Evolutionary conservation across 2,329 filamentous ascomycete genomes (phyloP).

Genomic region (Pseudogymnoascus sp.): DNA sequence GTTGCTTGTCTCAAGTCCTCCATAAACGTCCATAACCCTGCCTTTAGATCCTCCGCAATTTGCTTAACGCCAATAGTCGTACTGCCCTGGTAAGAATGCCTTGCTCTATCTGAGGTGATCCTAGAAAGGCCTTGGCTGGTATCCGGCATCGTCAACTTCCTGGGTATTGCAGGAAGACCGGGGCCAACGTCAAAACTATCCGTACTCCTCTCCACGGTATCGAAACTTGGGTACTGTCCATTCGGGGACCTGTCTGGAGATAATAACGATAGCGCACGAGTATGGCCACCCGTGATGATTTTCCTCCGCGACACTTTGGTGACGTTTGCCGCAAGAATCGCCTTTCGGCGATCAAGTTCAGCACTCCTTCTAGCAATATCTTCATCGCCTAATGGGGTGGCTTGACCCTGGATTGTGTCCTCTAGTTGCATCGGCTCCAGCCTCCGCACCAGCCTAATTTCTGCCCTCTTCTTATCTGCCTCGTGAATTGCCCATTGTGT

Average conservation of each 20-base stretch:
- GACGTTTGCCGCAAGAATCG: conserved; percentile 49
- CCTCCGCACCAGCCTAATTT: conserved; percentile 55
- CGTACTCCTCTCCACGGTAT: neutral
- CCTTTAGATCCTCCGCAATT: conserved; percentile 66
- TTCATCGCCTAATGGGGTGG: conserved; percentile 13
- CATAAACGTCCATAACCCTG: conserved; percentile 88
- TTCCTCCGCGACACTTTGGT: conserved; percentile 47
- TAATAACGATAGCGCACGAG: conserved; percentile 68
- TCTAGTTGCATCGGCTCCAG: conserved; percentile 46
- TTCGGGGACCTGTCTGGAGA: conserved; percentile 47
- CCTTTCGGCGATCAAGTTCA: conserved; percentile 70
- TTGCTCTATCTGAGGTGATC: conserved; percentile 23
- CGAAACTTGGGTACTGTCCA: conserved; percentile 6
- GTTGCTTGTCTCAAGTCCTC: conserved; percentile 94
- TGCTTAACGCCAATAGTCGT: conserved; percentile 29
- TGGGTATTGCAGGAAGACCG: conserved; percentile 14
- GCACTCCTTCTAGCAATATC: conserved; percentile 30
- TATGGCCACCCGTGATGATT: conserved; percentile 62
- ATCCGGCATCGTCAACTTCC: conserved; percentile 28
- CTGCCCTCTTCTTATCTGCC: conserved; percentile 65
- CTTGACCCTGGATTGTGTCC: conserved; percentile 21
- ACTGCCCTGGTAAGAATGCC: conserved; percentile 31
- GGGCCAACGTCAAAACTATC: neutral
- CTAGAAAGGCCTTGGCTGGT: conserved; percentile 26
- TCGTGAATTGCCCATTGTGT: conserved; percentile 77